These are phyloP conservation scores for Salix brachista DNA, from an alignment of 345 rosid species.

Conservation along the genomic window DNA sequence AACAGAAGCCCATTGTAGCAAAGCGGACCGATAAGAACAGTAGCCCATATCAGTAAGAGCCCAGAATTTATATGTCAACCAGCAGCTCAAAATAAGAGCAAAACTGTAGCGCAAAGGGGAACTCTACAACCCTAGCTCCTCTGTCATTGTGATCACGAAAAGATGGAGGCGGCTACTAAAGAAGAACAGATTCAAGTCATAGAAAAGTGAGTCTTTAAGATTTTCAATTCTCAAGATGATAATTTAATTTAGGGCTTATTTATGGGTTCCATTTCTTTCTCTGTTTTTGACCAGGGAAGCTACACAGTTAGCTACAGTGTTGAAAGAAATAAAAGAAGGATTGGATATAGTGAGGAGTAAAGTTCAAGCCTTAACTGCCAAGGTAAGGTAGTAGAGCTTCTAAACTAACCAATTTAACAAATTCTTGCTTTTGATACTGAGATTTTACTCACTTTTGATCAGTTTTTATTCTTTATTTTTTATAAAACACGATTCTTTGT, in stretches of 20 bases:
- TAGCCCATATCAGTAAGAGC: background rate
- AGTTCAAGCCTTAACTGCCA: conserved; percentile 69
- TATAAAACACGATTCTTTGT: background rate
- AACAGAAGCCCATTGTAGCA: too few species aligned
- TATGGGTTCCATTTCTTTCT: background rate
- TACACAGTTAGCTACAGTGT: conserved; percentile 48
- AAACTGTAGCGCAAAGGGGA: background rate
- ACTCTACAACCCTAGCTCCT: conserved; percentile 1
- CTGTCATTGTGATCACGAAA: background rate
- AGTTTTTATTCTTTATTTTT: too few species aligned
- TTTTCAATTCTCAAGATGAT: background rate
- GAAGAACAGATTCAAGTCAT: background rate
- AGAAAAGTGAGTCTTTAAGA: conserved; percentile 6
- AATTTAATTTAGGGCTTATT: background rate
- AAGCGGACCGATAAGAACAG: background rate
- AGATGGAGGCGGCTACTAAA: conserved; percentile 4
- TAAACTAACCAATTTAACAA: background rate
- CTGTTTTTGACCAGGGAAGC: conserved; percentile 48
- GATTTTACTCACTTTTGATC: background rate
- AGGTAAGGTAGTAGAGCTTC: conserved; percentile 37
- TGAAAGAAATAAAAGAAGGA: conserved; percentile 79
- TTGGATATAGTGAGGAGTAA: conserved; percentile 66
- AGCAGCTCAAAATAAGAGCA: background rate
- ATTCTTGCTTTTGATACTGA: background rate
- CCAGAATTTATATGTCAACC: background rate